These are phyloP conservation scores for Grigorovia yakushimaensis DNA, from an alignment of 805 yeast species.

Conservation along the genomic window DNA sequence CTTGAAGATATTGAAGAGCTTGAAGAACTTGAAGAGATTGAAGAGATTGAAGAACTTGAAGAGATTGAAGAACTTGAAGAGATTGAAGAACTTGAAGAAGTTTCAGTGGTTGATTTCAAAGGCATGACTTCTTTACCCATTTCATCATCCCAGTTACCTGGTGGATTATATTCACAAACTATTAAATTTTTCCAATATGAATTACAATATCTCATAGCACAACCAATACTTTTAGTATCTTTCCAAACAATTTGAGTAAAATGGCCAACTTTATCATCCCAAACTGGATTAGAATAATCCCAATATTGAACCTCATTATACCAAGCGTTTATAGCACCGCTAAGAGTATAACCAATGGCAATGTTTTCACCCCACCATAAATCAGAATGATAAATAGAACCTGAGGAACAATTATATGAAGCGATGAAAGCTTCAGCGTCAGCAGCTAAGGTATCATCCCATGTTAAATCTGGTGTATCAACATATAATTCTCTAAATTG, in stretches of 20 bases:
- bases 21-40: neutral
- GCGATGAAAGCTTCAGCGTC: constrained; percentile 45
- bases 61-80: neutral
- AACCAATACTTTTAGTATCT: constrained; percentile 49
- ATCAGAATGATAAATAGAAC: constrained; percentile 50
- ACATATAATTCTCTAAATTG: constrained; percentile 32
- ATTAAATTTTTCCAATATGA: constrained; percentile 48
- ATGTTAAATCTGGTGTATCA: constrained; percentile 31
- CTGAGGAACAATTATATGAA: constrained; percentile 48
- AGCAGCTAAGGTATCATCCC: constrained; percentile 38
- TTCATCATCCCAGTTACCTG: constrained; percentile 47
- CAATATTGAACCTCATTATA: constrained; percentile 53
- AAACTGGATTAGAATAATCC: constrained; percentile 41
- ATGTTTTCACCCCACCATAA: constrained; percentile 61
- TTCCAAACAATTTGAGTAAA: constrained; percentile 75
- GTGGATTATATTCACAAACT: constrained; percentile 64
- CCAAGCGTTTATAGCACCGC: constrained; percentile 58
- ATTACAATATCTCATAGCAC: constrained; percentile 56
- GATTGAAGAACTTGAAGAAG: neutral
- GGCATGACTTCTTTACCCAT: constrained; percentile 10
- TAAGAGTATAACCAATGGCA: constrained; percentile 46
- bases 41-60: neutral
- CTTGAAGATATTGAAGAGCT: too few species aligned
- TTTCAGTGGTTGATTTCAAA: constrained; percentile 2
- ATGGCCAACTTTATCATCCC: constrained; percentile 44